These are phyloP conservation scores for Berkeleyomyces rouxiae DNA, from an alignment of 2,329 filamentous ascomycete genomes.

Conservation along the genomic window DNA sequence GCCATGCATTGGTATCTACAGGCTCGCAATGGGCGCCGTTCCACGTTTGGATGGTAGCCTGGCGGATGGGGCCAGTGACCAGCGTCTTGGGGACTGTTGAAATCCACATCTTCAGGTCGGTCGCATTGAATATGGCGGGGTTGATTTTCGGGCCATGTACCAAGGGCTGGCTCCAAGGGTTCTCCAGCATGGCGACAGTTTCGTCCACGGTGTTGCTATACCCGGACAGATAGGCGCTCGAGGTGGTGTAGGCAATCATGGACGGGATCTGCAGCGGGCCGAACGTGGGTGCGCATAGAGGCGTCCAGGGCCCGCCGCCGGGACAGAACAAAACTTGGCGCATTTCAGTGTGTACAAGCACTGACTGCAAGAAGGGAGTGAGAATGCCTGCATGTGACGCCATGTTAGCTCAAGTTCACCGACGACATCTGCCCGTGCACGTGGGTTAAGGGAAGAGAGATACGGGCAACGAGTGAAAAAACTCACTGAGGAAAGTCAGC, in stretches of 20 bases:
- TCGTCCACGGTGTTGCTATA: constrained; percentile 8
- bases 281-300: constrained; percentile 2
- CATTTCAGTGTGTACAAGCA: constrained; percentile 5
- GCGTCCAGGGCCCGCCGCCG: constrained; percentile 9
- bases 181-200: background rate
- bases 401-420: background rate
- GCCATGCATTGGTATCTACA: constrained; percentile 3
- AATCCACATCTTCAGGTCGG: constrained; percentile 8
- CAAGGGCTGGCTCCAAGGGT: constrained; percentile 5
- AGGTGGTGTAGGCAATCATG: constrained; percentile 10
- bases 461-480: background rate
- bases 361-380: constrained; percentile 9
- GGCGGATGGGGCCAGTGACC: constrained; percentile 7
- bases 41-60: constrained; percentile 10
- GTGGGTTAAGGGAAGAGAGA: no score
- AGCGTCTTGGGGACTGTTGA: constrained; percentile 6
- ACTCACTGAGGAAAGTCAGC: constrained; percentile 4
- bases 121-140: constrained; percentile 7
- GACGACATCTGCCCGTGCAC: background rate
- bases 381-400: background rate
- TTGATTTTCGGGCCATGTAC: constrained; percentile 5
- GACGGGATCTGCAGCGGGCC: constrained; percentile 3
- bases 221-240: constrained; percentile 10
- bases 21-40: background rate
- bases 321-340: constrained; percentile 8